phyloP scores from a whole-genome alignment of 495 filamentous ascomycete species.

The Sphaerosporella brunnea region DNA sequence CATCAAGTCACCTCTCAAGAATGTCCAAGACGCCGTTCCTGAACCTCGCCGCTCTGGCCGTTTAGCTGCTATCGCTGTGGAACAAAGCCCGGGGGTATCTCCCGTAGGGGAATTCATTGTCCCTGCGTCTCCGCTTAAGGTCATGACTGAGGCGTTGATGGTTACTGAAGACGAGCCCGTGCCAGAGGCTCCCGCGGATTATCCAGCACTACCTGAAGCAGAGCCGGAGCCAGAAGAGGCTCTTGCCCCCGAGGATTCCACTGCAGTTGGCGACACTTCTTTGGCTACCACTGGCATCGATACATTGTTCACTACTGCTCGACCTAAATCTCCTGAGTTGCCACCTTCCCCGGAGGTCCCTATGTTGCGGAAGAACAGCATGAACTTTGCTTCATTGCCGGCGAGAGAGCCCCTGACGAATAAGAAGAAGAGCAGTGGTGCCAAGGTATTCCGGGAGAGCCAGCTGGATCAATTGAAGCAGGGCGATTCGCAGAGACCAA shows the following conservation, averaged over 20 bases:
- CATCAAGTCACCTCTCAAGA: constrained; percentile 7
- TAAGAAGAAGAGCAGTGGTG: constrained; percentile 61
- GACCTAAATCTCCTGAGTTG: not conserved
- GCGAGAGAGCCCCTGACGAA: constrained; percentile 68
- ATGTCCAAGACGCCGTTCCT: not conserved
- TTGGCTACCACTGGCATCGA: too few species aligned
- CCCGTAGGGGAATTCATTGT: too few species aligned
- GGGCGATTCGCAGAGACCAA: constrained; percentile 30
- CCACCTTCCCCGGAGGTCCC: constrained; percentile 30
- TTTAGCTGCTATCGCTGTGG: too few species aligned
- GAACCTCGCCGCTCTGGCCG: constrained; percentile 17
- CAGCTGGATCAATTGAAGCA: constrained; percentile 41
- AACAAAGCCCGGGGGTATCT: too few species aligned
- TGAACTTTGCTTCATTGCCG: constrained; percentile 81
- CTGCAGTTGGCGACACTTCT: too few species aligned
- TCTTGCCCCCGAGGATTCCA: too few species aligned
- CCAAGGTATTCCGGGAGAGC: constrained; percentile 26
- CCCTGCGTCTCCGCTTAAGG: constrained; percentile 14
- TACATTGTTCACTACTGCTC: too few species aligned
- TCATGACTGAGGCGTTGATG: not conserved
- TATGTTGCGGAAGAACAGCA: constrained; percentile 73
- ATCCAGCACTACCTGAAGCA: not conserved
- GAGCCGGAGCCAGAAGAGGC: not conserved
- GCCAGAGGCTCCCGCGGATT: not conserved
- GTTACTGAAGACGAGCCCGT: not conserved